Evolutionary conservation across 176 grass and related monocot genomes (phyloP).

Genomic region (Eragrostis nindensis): DNA sequence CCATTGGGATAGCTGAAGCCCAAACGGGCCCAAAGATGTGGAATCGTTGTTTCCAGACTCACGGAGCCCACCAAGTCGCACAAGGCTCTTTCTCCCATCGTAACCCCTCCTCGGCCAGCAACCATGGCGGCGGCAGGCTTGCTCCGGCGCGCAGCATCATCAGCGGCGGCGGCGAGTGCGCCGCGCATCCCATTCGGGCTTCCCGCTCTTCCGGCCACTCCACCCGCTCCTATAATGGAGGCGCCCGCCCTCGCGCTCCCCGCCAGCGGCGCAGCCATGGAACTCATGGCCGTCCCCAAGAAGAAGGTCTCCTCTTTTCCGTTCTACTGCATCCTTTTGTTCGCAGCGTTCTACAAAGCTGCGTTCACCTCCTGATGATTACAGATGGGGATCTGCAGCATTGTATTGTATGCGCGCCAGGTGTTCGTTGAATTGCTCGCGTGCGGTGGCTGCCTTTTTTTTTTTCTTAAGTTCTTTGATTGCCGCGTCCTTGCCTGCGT

Average conservation of each 20-base stretch:
- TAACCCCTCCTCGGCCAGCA: neutral
- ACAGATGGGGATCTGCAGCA: neutral
- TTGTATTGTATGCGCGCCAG: neutral
- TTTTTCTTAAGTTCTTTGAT: neutral
- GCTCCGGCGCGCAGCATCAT: conserved; percentile 35
- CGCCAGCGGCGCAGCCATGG: conserved; percentile 40
- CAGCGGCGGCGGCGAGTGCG: neutral
- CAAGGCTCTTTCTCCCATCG: too few species aligned
- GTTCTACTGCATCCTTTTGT: neutral
- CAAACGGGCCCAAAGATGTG: neutral
- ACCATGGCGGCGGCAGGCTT: conserved; percentile 41
- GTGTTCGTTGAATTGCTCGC: neutral
- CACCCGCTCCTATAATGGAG: neutral
- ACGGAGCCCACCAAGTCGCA: neutral
- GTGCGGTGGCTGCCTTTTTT: neutral
- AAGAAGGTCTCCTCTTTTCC: conserved; percentile 42
- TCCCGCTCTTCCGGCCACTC: neutral
- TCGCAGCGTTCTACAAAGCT: neutral
- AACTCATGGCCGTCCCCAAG: conserved; percentile 70
- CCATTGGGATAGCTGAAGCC: neutral
- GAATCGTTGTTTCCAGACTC: neutral
- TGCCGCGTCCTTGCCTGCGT: neutral
- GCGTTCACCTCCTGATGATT: neutral
- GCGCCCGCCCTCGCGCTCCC: conserved; percentile 8
- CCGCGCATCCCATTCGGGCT: conserved; percentile 6